A percentile compares a stretch with the other conserved stretches of the same genome.
These are phyloP conservation scores for Polygonum maritimum DNA, from an alignment of 148 eudicot genomes.

Conservation along the genomic window DNA sequence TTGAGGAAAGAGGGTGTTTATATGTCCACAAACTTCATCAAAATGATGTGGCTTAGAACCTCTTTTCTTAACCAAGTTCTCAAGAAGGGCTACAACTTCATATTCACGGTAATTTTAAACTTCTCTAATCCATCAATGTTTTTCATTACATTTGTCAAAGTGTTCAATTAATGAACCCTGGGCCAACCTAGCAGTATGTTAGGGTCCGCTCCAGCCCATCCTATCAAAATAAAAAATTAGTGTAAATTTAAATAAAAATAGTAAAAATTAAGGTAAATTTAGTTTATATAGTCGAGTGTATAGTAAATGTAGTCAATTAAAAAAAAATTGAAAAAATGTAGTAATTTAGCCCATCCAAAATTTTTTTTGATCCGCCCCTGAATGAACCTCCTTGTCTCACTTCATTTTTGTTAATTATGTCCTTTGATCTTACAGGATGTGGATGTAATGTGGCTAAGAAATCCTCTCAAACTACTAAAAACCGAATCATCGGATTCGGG, in stretches of 20 bases:
- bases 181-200: no score
- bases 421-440: conserved; percentile 33
- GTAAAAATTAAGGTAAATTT: no score
- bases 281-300: no score
- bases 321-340: no score
- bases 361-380: no score
- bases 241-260: no score
- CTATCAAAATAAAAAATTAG: no score
- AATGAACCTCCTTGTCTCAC: neutral
- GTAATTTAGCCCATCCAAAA: no score
- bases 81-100: conserved; percentile 50
- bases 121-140: neutral
- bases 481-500: conserved; percentile 8
- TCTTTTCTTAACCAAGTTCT: conserved; percentile 45
- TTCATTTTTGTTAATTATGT: neutral
- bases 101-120: conserved; percentile 48
- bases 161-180: no score
- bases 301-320: no score
- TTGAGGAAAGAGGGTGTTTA: conserved; percentile 38
- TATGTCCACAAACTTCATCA: conserved; percentile 61
- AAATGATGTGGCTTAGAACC: conserved; percentile 84
- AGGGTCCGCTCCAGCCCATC: no score
- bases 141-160: neutral
- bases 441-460: conserved; percentile 59
- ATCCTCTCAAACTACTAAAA: conserved; percentile 39